Base-by-base conservation (phyloP, 495 filamentous ascomycete genomes). In the Geopyxis carbonaria region DNA sequence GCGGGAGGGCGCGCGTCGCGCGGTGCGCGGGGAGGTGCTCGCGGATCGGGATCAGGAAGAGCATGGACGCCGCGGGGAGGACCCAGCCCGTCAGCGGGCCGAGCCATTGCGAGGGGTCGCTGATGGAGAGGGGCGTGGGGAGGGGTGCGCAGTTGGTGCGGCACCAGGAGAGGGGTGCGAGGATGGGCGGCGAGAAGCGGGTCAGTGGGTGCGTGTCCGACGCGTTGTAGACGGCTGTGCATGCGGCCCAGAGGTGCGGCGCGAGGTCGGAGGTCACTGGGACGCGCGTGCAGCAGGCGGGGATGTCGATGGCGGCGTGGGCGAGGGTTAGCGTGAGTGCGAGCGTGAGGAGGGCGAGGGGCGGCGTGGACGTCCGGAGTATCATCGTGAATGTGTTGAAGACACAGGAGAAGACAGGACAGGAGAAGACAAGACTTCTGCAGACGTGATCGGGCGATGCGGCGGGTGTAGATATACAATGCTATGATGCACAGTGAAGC, bases 41-140 rank as follows among this genome's bases (percentile, higher is more conserved):
- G 25, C 48, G 47, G 22, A 53, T 53, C 3, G 50, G 50, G 6
- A 51, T 8, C 14, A 53, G 23, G 14, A 53, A 38, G 13, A 53
- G n/a, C 19, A 53, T 16, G 3, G 50, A 48, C 4, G 44, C 40
- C 24, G 50, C 50, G 10, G 50, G 50, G n/a, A 53, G 47, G 2
- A 53, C 39, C 50, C 50, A 53, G 22, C 48, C 38, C 10, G 44
- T 37, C 6, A 53, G 42, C 18, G 50, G 50, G 4, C 48, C 41
- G 22, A 53, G 16, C 50, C 50, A 53, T 34, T 52, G 48, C 20
- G 27, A 46, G 8, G 50, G 52, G 11, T 44, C 36, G 21, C 48
- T 53, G 25, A 38, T 19, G 24, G 48, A 21, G 10, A 22, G 9
- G 22, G 52, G 47, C 8, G 27, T 15, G 6, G 44, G 48, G 15